These are phyloP conservation scores for Penicillium cosmopolitanum DNA, from an alignment of 495 filamentous ascomycete genomes.

Conservation along the genomic window DNA sequence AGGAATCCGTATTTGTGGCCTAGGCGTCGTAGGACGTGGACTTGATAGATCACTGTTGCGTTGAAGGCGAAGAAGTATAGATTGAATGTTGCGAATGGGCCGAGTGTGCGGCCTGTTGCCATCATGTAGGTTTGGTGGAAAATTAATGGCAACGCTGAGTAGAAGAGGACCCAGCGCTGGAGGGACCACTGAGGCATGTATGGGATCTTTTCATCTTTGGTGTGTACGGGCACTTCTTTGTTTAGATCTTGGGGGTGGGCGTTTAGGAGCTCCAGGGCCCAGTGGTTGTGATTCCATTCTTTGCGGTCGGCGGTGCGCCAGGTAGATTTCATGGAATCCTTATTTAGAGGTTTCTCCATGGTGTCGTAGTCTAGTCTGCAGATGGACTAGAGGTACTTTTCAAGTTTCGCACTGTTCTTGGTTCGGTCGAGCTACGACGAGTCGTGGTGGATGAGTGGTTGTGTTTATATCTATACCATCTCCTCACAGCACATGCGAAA, in stretches of 20 bases:
- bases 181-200: conserved; percentile 44
- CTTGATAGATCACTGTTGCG: conserved; percentile 41
- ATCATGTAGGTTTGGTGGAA: conserved; percentile 39
- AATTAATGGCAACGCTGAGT: conserved; percentile 39
- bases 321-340: conserved; percentile 50
- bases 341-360: conserved; percentile 36
- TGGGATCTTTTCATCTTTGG: conserved; percentile 42
- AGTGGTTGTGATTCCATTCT: conserved; percentile 42
- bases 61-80: conserved; percentile 43
- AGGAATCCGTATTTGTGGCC: conserved; percentile 37
- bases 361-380: neutral
- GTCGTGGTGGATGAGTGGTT: neutral
- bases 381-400: neutral
- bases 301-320: conserved; percentile 40
- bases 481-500: conserved; percentile 2
- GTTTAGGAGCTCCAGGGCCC: conserved; percentile 38
- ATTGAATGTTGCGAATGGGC: conserved; percentile 38
- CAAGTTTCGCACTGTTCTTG: neutral
- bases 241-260: conserved; percentile 37
- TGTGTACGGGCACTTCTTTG: conserved; percentile 40
- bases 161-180: conserved; percentile 44
- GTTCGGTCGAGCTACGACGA: neutral
- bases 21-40: conserved; percentile 33
- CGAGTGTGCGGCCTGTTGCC: conserved; percentile 34
- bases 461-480: conserved; percentile 1